Base-by-base conservation (phyloP, 805 yeast species). In the Jamesozyma hellenica region DNA sequence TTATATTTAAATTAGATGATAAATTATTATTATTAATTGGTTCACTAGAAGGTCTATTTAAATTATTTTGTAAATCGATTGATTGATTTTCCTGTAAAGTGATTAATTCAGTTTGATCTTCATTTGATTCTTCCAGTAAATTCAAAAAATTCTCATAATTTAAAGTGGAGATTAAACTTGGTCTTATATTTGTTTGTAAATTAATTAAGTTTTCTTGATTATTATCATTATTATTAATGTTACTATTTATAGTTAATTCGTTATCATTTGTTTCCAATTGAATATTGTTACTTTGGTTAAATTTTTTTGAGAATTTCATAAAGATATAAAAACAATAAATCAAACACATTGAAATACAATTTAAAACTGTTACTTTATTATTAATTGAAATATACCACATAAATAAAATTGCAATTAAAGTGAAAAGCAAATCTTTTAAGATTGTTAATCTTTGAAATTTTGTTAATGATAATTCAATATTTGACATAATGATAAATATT, bases 81-180 rank as follows among this genome's bases (percentile, higher is more conserved):
- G 13, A n/a, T 13, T 13, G 10, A 15, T 32, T 18, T 11, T n/a
- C 13, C 12, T 27, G 38, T 33, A 40, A 17, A 28, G 12, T 36
- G 9, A 37, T 29, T 18, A 48, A 33, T 32, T 48, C 50, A 4
- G 40, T 44, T 30, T 35, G 41, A 14, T 34, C 36, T 8, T 28
- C 26, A n/a, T 28, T 13, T 7, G 58, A 50, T 27, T 46, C 38
- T 40, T 56, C 60, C 36, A 59, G 36, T 48, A 55, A 46, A 6
- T 47, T 34, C 25, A 57, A 42, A 3, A 59, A 37, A 32, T 44
- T 50, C 32, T 47, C 52, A 36, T 49, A 53, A 40, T 59, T 63
- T 56, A 59, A 47, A 1, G 56, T 57, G 3, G 60, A 48, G 12
- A 59, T 44, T 8, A 59, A 31, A 35, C 54, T 58, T n/a, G 57